Base-by-base conservation (phyloP, 805 yeast genomes). In the Starmerella scarabaei region DNA sequence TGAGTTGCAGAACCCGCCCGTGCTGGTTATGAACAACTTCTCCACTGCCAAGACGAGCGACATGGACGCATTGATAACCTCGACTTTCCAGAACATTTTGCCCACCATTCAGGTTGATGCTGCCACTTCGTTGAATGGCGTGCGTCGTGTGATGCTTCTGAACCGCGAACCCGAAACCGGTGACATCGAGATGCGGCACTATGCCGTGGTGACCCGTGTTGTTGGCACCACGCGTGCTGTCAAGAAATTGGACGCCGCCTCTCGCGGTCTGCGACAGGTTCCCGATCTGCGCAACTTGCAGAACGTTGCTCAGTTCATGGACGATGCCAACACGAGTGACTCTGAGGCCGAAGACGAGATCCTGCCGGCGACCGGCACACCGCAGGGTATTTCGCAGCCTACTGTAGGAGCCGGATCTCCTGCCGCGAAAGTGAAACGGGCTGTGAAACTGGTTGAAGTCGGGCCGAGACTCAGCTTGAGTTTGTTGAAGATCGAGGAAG, bases 11-110 rank as follows among this genome's bases (percentile, higher is more conserved):
- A 62, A 72, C 46, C 97, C 99, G 16, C 98, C 99, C 5, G 66
- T 91, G 50, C 64, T 91, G 47, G 97, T 91, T 2, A 67, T 91
- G 68, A 88, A 91, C 60, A 94, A 94, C n/a, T 91, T 91, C 58
- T 65, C 66, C 47, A 30, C 78, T 40, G 78, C 82, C 31, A 66
- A 69, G 38, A 73, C 71, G 41, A 74, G 78, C 17, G 72, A 67
- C 28, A 76, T 77, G 50, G 97, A 88, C 58, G 82, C 84, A 53
- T 68, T 88, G 45, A 59, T 85, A 41, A 75, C 93, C 23, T 82
- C 96, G 3, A 76, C 85, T 65, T 83, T 91, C 64, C 98, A 91
- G 62, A 85, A 84, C 63, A 75, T 91, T 74, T 83, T 88, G 60
- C 99, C 98, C 5, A 83, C 98, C 17, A 78, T 91, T 49, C 79